phyloP scores from a whole-genome alignment of 495 filamentous ascomycete genomes.

The Antarctomyces pellizariae region DNA sequence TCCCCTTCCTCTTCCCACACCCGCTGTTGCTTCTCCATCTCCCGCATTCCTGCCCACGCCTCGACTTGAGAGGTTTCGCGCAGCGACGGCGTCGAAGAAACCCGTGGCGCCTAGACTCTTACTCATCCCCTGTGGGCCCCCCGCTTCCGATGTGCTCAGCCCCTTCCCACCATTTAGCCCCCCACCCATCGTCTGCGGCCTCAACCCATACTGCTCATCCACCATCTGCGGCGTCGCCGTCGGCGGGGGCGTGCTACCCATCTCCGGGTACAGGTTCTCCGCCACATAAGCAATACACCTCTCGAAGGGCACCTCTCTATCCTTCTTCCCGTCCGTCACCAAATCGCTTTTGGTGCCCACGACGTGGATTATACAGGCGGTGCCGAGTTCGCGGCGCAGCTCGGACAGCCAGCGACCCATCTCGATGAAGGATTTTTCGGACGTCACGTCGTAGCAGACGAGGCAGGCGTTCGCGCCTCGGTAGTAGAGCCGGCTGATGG shows the following conservation, averaged over 20 bases:
- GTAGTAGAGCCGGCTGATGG: slow-evolving; percentile 86
- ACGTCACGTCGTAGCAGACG: slow-evolving; percentile 85
- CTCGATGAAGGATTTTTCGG: slow-evolving; percentile 64
- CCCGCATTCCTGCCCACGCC: too few relatives aligned
- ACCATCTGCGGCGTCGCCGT: slow-evolving; percentile 21
- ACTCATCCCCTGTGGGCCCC: too few relatives aligned
- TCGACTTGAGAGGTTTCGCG: too few relatives aligned
- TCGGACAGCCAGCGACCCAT: slow-evolving; percentile 86
- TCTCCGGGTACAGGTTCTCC: slow-evolving; percentile 55
- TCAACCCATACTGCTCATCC: slow-evolving; percentile 8
- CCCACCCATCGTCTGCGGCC: slow-evolving; percentile 10
- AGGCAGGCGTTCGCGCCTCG: slow-evolving; percentile 84
- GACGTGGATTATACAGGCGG: slow-evolving; percentile 74
- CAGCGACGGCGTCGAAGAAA: too few relatives aligned
- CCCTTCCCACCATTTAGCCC: too few relatives aligned
- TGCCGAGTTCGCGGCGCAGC: slow-evolving; percentile 39
- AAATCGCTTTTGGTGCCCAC: slow-evolving; percentile 91
- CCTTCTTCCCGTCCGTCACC: slow-evolving; percentile 52
- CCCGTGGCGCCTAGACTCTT: too few relatives aligned
- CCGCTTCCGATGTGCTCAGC: slow-evolving; percentile 1
- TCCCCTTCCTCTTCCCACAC: too few relatives aligned
- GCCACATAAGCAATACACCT: slow-evolving; percentile 84
- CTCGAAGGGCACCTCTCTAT: slow-evolving; percentile 74
- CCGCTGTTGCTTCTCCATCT: too few relatives aligned
- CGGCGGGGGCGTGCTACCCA: slow-evolving; percentile 38